A percentile compares a stretch with the other conserved stretches of the same genome.
phyloP scores from a whole-genome alignment of 2,329 filamentous ascomycete genomes.

The Cladosporium sp. region DNA sequence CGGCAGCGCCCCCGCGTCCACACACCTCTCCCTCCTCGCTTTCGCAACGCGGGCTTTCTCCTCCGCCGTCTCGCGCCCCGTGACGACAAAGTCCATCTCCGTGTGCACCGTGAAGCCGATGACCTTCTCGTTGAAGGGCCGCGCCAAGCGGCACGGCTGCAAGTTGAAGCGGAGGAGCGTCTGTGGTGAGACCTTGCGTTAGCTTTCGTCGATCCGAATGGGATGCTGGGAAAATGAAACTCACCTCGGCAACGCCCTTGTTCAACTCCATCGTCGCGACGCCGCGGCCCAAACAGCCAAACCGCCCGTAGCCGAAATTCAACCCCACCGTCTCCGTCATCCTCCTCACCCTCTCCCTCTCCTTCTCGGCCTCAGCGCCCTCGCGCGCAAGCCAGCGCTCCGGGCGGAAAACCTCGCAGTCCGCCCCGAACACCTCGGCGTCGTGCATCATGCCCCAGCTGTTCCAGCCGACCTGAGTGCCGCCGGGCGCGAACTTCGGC shows the following conservation, averaged over 20 bases:
- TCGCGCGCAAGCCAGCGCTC: conserved; percentile 32
- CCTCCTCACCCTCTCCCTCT: conserved; percentile 22
- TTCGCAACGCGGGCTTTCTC: neutral
- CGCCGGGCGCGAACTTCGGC: conserved; percentile 31
- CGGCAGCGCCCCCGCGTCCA: conserved; percentile 21
- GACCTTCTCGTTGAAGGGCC: conserved; percentile 32
- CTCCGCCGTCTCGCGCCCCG: conserved; percentile 20
- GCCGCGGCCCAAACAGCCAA: conserved; percentile 32
- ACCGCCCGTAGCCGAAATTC: conserved; percentile 32
- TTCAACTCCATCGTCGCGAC: conserved; percentile 36
- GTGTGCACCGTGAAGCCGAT: conserved; percentile 34
- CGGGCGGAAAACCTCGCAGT: conserved; percentile 33
- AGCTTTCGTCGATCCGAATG: no score
- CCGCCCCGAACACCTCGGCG: conserved; percentile 31
- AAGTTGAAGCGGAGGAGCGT: conserved; percentile 32
- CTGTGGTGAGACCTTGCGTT: conserved; percentile 15
- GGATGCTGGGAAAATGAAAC: no score
- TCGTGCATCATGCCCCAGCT: conserved; percentile 34
- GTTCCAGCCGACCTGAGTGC: conserved; percentile 35
- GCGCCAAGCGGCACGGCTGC: conserved; percentile 32
- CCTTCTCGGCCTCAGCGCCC: conserved; percentile 24
- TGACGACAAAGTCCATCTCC: conserved; percentile 34
- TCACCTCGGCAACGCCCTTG: conserved; percentile 34
- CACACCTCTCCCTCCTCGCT: neutral
- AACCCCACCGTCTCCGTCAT: conserved; percentile 33